Conservation (phyloP, 2,329 filamentous ascomycete species). For the Raffaelea albimanens region DNA sequence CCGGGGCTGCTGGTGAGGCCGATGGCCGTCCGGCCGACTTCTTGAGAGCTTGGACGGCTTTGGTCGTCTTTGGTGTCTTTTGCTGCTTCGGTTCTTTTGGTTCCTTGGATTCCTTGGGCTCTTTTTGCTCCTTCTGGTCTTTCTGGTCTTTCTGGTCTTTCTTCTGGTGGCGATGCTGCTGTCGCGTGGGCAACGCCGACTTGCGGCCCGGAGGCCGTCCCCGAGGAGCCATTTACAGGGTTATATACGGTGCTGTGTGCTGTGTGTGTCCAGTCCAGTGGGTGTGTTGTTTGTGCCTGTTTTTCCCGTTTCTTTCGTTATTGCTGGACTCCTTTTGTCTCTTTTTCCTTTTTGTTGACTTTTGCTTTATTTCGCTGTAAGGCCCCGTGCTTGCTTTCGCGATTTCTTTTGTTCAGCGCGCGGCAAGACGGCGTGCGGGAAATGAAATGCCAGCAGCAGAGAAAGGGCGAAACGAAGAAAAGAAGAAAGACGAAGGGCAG, state of each 20-base stretch:
- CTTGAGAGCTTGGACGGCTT: no score
- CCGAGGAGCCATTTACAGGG: slow-evolving; percentile 8
- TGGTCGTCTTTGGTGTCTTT: neutral
- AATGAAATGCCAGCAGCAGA: neutral
- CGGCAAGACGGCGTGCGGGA: neutral
- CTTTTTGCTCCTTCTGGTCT: neutral
- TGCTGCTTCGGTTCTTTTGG: neutral
- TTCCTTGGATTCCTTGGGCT: neutral
- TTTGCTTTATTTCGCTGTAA: no score
- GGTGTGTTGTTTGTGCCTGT: neutral
- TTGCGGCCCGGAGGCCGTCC: slow-evolving; percentile 12
- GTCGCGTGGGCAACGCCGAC: neutral
- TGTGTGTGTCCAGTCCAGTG: neutral
- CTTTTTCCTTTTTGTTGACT: neutral
- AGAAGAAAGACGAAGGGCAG: neutral
- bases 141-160: no score
- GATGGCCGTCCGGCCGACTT: neutral
- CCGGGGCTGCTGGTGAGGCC: neutral
- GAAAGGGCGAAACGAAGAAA: neutral
- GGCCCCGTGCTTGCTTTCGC: neutral
- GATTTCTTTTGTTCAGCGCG: neutral
- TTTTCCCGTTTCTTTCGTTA: neutral
- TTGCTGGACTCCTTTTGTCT: neutral
- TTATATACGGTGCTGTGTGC: neutral
- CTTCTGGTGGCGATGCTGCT: no score